These are phyloP conservation scores for Incumbomyces lentus DNA, from an alignment of 2,329 filamentous ascomycete genomes.

Conservation along the genomic window DNA sequence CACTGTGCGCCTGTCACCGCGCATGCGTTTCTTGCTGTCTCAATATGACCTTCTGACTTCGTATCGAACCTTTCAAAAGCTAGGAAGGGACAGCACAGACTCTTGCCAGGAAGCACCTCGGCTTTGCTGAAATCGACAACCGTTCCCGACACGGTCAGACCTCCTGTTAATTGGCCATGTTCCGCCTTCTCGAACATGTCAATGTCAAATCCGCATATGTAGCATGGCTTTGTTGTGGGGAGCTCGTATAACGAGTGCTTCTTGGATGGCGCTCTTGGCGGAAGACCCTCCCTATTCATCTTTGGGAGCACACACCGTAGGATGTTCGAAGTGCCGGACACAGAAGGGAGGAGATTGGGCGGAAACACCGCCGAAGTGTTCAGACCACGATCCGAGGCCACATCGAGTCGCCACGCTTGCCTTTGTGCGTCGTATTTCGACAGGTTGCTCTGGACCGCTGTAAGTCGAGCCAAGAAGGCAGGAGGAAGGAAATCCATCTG, in stretches of 20 bases:
- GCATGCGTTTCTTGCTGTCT: constrained; percentile 17
- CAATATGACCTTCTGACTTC: constrained; percentile 11
- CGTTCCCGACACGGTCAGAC: constrained; percentile 12
- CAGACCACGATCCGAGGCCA: constrained; percentile 11
- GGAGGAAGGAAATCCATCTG: constrained; percentile 11
- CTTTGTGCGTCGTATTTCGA: constrained; percentile 11
- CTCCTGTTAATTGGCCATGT: constrained; percentile 11
- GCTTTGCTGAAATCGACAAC: constrained; percentile 15
- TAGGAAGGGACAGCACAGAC: constrained; percentile 13
- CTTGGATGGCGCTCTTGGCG: constrained; percentile 10
- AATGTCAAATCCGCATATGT: constrained; percentile 15
- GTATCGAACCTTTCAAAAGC: constrained; percentile 15
- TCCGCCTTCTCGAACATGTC: constrained; percentile 14
- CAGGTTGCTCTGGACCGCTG: constrained; percentile 9
- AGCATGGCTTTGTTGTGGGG: constrained; percentile 13
- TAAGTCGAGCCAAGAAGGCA: constrained; percentile 10
- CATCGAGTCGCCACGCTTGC: constrained; percentile 13
- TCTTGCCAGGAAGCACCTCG: constrained; percentile 12
- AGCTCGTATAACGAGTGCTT: constrained; percentile 17
- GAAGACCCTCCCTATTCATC: constrained; percentile 16
- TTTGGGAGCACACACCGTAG: constrained; percentile 14
- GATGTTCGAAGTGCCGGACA: constrained; percentile 6
- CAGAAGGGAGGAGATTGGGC: constrained; percentile 14
- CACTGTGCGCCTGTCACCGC: constrained; percentile 18
- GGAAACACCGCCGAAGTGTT: constrained; percentile 16